Percentiles rank a stretch among this genome's conserved stretches.
These are phyloP conservation scores for Saccharomycopsis babjevae DNA, from an alignment of 805 yeast genomes.

Conservation along the genomic window DNA sequence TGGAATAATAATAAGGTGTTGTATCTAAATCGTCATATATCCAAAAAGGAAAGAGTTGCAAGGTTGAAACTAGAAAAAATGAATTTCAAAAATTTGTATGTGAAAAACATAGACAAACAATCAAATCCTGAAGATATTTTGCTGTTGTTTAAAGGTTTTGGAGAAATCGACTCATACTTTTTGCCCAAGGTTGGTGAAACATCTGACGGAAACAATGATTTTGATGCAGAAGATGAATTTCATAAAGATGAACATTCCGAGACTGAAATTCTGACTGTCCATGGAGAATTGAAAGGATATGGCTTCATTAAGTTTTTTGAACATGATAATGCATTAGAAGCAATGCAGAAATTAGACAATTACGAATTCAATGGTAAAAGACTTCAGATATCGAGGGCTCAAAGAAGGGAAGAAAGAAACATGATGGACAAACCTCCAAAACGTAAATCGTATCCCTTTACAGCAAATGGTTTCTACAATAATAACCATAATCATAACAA, in stretches of 20 bases:
- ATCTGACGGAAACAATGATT: not conserved
- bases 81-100: conserved; percentile 44
- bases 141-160: conserved; percentile 35
- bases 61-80: conserved; percentile 36
- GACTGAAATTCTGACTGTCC: not conserved
- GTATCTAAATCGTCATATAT: conserved; percentile 54
- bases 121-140: conserved; percentile 31
- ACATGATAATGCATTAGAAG: conserved; percentile 39
- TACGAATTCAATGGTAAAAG: conserved; percentile 29
- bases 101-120: conserved; percentile 38
- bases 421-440: conserved; percentile 6
- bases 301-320: conserved; percentile 44
- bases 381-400: conserved; percentile 36
- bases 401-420: conserved; percentile 30
- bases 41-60: conserved; percentile 48
- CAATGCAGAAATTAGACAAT: conserved; percentile 40
- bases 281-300: conserved; percentile 30
- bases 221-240: conserved; percentile 8
- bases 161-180: conserved; percentile 40
- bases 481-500: not conserved
- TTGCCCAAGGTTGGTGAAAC: conserved; percentile 36
- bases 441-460: not conserved
- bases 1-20: conserved; percentile 24
- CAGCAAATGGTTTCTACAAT: not conserved
- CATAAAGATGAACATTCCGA: conserved; percentile 1